Conservation (phyloP, 768 basidiomycete genomes). For the Cyathus striatus region DNA sequence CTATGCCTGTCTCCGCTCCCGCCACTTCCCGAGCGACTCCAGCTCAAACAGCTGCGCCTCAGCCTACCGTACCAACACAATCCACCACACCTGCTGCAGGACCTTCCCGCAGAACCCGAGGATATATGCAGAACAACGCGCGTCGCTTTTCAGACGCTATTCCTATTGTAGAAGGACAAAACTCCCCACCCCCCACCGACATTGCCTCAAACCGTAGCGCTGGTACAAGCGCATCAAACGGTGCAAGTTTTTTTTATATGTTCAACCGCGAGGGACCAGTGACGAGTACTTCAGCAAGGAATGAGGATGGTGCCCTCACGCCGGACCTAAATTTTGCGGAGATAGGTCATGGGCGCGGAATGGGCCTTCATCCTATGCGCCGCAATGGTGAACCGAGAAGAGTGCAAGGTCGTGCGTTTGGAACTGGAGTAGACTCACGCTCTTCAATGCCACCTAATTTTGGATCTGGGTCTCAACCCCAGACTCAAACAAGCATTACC, state of each 20-base stretch:
- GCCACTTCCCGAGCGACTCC: slow-evolving; percentile 7
- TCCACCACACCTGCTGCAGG: slow-evolving; percentile 19
- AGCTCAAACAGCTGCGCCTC: slow-evolving; percentile 25
- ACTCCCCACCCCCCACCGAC: slow-evolving; percentile 59
- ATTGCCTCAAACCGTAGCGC: slow-evolving; percentile 51
- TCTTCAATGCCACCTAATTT: too few relatives aligned
- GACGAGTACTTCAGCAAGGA: slow-evolving; percentile 23
- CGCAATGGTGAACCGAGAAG: neutral
- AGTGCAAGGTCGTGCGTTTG: too few relatives aligned
- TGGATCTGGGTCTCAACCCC: too few relatives aligned
- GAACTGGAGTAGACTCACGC: too few relatives aligned
- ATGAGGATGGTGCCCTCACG: slow-evolving; percentile 54
- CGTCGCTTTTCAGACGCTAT: slow-evolving; percentile 38
- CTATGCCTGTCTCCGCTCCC: slow-evolving; percentile 13
- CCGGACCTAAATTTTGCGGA: slow-evolving; percentile 75
- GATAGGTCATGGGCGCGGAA: slow-evolving; percentile 68
- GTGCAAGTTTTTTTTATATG: slow-evolving; percentile 53
- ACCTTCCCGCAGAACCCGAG: slow-evolving; percentile 34
- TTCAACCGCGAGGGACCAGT: slow-evolving; percentile 36
- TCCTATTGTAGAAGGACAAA: slow-evolving; percentile 58
- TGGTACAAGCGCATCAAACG: slow-evolving; percentile 48
- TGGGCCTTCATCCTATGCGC: slow-evolving; percentile 10
- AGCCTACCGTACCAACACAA: slow-evolving; percentile 27
- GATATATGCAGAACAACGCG: slow-evolving; percentile 24
- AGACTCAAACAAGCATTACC: neutral